phyloP scores from a whole-genome alignment of 192 early-diverging fungal genomes.

The Radiomyces spectabilis region DNA sequence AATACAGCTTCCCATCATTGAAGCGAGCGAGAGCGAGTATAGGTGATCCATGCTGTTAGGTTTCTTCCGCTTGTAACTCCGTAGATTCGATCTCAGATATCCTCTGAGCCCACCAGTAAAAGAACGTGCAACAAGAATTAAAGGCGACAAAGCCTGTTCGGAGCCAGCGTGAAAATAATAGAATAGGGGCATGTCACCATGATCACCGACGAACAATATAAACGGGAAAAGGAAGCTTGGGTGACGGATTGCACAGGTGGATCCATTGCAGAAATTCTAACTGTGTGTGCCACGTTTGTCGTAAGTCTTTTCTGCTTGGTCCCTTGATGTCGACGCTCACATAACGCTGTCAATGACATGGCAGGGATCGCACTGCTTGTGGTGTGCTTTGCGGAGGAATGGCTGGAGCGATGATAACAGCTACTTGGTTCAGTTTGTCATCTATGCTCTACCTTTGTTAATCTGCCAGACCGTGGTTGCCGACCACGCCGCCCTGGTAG shows the following conservation, averaged over 20 bases:
- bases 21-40: too few species aligned
- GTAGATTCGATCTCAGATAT: too few species aligned
- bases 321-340: background rate
- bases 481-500: conserved; percentile 7
- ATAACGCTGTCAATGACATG: background rate
- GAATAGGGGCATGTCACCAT: too few species aligned
- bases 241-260: conserved; percentile 48
- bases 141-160: background rate
- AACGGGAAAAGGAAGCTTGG: conserved; percentile 46
- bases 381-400: conserved; percentile 3
- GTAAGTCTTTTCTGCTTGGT: conserved; percentile 34
- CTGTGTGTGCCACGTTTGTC: conserved; percentile 31
- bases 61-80: too few species aligned
- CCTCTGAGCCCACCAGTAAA: too few species aligned
- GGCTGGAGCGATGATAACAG: background rate
- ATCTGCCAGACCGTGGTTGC: conserved; percentile 9
- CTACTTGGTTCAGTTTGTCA: conserved; percentile 4
- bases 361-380: conserved; percentile 9
- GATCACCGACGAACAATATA: conserved; percentile 31
- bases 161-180: background rate
- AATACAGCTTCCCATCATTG: too few species aligned
- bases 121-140: too few species aligned
- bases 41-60: too few species aligned
- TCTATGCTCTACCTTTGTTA: conserved; percentile 11
- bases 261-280: conserved; percentile 36